Evolutionary conservation across 1,139 yeast genomes (phyloP).

Genomic region (Entelexis paramagnoliae): DNA sequence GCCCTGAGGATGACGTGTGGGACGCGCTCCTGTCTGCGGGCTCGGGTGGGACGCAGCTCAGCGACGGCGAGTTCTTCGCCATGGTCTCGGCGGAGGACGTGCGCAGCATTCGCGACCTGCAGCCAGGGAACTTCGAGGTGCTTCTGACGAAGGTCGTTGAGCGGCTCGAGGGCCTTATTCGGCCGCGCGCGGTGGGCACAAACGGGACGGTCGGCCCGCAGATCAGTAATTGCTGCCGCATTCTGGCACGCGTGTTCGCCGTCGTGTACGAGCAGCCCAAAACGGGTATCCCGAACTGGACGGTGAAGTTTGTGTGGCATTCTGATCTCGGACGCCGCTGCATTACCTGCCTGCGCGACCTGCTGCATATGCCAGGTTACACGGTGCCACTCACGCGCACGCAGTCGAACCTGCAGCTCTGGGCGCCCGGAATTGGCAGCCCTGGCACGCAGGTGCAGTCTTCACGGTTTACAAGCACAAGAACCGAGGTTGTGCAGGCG

Average conservation of each 20-base stretch:
- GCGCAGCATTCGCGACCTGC: slow-evolving; percentile 48
- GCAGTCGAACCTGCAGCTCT: slow-evolving; percentile 31
- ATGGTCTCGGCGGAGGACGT: slow-evolving; percentile 50
- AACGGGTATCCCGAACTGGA: slow-evolving; percentile 24
- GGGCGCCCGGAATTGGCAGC: slow-evolving; percentile 72
- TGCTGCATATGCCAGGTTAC: slow-evolving; percentile 54
- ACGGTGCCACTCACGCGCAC: slow-evolving; percentile 36
- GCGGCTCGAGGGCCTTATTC: slow-evolving; percentile 31
- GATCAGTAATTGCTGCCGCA: slow-evolving; percentile 51
- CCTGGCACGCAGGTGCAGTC: background rate
- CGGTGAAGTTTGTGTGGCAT: slow-evolving; percentile 9
- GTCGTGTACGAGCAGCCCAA: slow-evolving; percentile 42
- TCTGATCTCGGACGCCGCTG: slow-evolving; percentile 39
- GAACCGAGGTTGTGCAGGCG: slow-evolving; percentile 57
- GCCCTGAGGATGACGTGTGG: slow-evolving; percentile 44
- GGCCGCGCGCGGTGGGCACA: slow-evolving; percentile 28
- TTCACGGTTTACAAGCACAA: slow-evolving; percentile 46
- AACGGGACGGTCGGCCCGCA: slow-evolving; percentile 27
- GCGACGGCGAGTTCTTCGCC: slow-evolving; percentile 42
- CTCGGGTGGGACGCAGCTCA: slow-evolving; percentile 30
- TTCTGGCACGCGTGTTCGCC: slow-evolving; percentile 59
- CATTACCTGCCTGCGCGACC: slow-evolving; percentile 39
- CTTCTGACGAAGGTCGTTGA: slow-evolving; percentile 40
- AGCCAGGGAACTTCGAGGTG: slow-evolving; percentile 45
- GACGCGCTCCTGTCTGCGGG: slow-evolving; percentile 43